Percentiles rank a stretch among this genome's conserved stretches.
phyloP scores from a whole-genome alignment of 768 basidiomycete genomes.

The Clathrus columnatus region DNA sequence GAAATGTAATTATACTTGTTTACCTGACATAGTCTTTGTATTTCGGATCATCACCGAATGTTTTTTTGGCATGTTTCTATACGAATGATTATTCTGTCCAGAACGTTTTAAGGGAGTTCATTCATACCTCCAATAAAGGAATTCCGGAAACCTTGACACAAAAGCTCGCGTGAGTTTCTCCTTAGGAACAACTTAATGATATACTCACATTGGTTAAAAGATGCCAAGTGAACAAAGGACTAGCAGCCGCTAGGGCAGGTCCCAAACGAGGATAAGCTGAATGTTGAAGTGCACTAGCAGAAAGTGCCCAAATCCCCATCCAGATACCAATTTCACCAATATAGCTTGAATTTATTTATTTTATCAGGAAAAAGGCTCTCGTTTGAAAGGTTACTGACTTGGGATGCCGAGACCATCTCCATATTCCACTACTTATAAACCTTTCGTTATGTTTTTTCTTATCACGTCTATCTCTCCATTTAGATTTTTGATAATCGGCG shows the following conservation, averaged over 20 bases:
- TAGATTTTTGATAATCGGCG: conserved; percentile 57
- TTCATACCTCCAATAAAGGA: conserved; percentile 61
- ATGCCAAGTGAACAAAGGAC: conserved; percentile 57
- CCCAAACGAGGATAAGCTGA: conserved; percentile 37
- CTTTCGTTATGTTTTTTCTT: conserved; percentile 59
- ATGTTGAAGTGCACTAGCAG: conserved; percentile 38
- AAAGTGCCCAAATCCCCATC: conserved; percentile 55
- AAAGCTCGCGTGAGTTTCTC: neutral
- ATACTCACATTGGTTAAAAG: conserved; percentile 42
- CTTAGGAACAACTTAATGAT: neutral
- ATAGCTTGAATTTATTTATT: conserved; percentile 55
- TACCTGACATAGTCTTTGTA: conserved; percentile 56
- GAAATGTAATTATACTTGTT: conserved; percentile 11
- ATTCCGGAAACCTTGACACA: conserved; percentile 49
- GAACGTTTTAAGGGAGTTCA: no score
- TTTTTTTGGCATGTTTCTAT: conserved; percentile 41
- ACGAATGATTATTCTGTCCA: conserved; percentile 2
- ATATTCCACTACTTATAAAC: conserved; percentile 62
- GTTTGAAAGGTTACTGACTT: conserved; percentile 38
- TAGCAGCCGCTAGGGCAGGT: conserved; percentile 39
- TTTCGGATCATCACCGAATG: conserved; percentile 42
- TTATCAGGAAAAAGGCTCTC: neutral
- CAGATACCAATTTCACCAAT: conserved; percentile 65
- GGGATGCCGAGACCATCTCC: conserved; percentile 61
- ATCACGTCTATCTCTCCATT: conserved; percentile 51